Evolutionary conservation across 257 asterid genomes (phyloP).

Genomic region (Solanum chilense): DNA sequence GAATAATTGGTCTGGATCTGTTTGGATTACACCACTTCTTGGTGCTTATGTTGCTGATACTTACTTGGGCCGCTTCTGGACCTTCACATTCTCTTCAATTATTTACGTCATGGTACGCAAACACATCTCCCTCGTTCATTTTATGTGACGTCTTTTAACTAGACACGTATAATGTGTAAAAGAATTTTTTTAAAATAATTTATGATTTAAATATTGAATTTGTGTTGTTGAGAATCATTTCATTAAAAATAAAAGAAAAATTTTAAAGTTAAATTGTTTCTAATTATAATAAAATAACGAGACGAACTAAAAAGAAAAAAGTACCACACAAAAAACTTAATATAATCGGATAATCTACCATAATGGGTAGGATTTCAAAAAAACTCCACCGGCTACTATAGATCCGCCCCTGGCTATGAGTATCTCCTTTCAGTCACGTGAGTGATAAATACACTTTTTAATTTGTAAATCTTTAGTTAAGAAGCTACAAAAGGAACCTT

Average conservation of each 20-base stretch:
- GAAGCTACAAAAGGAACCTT: neutral
- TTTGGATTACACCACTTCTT: slow-evolving; percentile 83
- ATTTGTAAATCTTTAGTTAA: neutral
- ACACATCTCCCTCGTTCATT: neutral
- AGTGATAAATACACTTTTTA: neutral
- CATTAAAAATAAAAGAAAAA: too few relatives aligned
- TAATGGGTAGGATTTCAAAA: neutral
- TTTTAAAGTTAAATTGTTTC: too few relatives aligned
- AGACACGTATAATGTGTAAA: too few relatives aligned
- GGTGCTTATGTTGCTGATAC: slow-evolving; percentile 88
- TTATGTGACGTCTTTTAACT: too few relatives aligned
- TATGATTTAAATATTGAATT: too few relatives aligned
- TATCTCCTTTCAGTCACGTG: neutral
- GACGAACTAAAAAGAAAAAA: too few relatives aligned
- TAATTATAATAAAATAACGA: too few relatives aligned
- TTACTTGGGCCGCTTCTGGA: slow-evolving; percentile 85
- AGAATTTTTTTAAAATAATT: too few relatives aligned
- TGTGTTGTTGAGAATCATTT: too few relatives aligned
- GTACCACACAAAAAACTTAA: too few relatives aligned
- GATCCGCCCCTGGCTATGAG: neutral
- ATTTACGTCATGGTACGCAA: slow-evolving; percentile 62
- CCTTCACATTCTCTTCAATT: slow-evolving; percentile 70
- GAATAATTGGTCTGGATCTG: slow-evolving; percentile 84
- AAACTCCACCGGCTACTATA: neutral
- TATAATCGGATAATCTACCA: neutral